Percentiles rank a stretch among this genome's conserved stretches.
Conservation (phyloP, 805 yeast species). For the Starmera caribaea region DNA sequence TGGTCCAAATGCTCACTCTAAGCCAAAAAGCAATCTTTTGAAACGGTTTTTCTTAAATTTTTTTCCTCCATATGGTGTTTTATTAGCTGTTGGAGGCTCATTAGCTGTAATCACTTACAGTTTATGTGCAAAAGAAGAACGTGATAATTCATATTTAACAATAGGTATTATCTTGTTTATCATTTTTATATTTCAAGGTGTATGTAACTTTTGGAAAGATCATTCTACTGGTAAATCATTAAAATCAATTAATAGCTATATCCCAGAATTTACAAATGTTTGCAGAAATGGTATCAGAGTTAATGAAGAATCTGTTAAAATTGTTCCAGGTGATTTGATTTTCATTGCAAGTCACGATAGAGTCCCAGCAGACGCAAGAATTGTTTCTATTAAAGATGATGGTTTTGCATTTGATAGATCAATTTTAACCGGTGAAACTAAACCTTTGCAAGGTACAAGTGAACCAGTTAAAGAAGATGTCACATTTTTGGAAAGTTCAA, state of each 20-base stretch:
- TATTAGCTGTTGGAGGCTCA: constrained; percentile 32
- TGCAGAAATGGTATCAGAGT: constrained; percentile 24
- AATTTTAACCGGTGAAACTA: constrained; percentile 40
- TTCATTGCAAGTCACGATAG: constrained; percentile 28
- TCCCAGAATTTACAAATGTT: constrained; percentile 29
- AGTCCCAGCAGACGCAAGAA: constrained; percentile 38
- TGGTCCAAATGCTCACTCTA: constrained; percentile 29
- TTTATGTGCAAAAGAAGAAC: constrained; percentile 36
- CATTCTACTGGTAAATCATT: constrained; percentile 36
- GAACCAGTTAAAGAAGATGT: constrained; percentile 20
- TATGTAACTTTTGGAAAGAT: constrained; percentile 37
- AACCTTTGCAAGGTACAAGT: constrained; percentile 25
- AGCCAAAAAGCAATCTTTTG: constrained; percentile 24
- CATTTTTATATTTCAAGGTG: constrained; percentile 33
- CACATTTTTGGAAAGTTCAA: constrained; percentile 32
- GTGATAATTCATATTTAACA: constrained; percentile 31
- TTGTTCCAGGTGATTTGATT: constrained; percentile 38
- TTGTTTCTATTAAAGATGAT: constrained; percentile 23
- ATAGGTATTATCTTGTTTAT: constrained; percentile 31
- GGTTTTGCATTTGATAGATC: constrained; percentile 37
- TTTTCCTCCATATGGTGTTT: constrained; percentile 40
- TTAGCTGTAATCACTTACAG: constrained; percentile 35
- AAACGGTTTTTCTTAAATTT: constrained; percentile 28
- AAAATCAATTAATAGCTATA: constrained; percentile 35
- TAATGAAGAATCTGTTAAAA: constrained; percentile 22